Conservation (phyloP, 2,329 filamentous ascomycete species). For the Penicillium freii region DNA sequence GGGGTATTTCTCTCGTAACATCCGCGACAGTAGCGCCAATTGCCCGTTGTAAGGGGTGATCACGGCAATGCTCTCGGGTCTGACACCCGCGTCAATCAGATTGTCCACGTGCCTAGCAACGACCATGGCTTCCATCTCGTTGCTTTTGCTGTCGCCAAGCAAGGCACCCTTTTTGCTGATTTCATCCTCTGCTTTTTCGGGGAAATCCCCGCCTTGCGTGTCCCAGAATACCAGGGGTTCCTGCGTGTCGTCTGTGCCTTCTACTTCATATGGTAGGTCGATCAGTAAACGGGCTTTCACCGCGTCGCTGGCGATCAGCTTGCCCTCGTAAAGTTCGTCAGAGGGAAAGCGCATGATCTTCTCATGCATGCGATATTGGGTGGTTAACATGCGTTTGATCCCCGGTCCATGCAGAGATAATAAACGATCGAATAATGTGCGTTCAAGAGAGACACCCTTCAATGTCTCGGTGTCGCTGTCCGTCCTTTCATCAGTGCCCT, state of each 20-base stretch:
- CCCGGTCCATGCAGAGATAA: conserved; percentile 73
- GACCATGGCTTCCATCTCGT: conserved; percentile 82
- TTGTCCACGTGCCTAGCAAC: conserved; percentile 74
- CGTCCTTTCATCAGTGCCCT: conserved; percentile 34
- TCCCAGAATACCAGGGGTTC: conserved; percentile 93
- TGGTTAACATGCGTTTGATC: conserved; percentile 94
- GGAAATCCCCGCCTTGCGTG: conserved; percentile 90
- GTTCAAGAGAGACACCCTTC: conserved; percentile 68
- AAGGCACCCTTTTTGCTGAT: conserved; percentile 52
- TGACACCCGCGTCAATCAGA: conserved; percentile 76
- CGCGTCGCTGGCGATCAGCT: conserved; percentile 74
- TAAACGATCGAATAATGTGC: conserved; percentile 89
- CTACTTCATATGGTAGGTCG: conserved; percentile 73
- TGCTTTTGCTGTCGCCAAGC: conserved; percentile 79
- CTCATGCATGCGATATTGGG: conserved; percentile 97
- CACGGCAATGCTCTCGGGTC: conserved; percentile 81
- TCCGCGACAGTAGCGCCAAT: conserved; percentile 70
- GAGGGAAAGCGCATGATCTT: conserved; percentile 94
- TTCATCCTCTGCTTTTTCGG: conserved; percentile 75
- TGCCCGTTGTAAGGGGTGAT: conserved; percentile 97
- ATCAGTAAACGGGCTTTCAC: conserved; percentile 74
- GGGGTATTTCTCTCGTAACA: conserved; percentile 76
- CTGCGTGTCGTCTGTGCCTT: conserved; percentile 78
- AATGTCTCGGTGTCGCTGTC: conserved; percentile 33
- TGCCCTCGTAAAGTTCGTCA: conserved; percentile 77